Evolutionary conservation across 768 basidiomycete genomes (phyloP), one percentile per base, ranked within the genome.

Genomic region (Pilatotrama ljubarskyi): DNA sequence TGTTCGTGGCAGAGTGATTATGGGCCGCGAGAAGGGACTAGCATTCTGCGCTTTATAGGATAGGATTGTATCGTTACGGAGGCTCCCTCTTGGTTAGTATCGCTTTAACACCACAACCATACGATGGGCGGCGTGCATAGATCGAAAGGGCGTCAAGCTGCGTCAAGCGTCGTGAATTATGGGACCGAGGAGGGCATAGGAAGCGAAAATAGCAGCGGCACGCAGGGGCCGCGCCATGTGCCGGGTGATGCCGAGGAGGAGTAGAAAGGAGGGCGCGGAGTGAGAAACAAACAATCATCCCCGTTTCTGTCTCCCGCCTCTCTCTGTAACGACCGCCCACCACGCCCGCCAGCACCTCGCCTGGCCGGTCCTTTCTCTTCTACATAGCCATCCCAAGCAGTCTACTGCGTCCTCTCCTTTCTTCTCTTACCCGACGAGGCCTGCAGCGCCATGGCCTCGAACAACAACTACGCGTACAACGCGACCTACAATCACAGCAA

Each of bases 391-490:
- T 29, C 49, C 41, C 37, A 14, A 59, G 64, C 59, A 64, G 62
- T 51, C 54, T 37, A 25, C 59, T 66, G 62, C 64, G 46, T 59
- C 64, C 66, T 64, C 49, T 66, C 67, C 36, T 68, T 66, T 63
- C 55, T 56, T 53, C 58, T 37, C 57, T 51, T n/a, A 51, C 52
- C 60, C 61, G 55, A 18, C 55, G 51, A 40, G 60, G 58, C 57
- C 58, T 55, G 47, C 50, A 36, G 59, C 48, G 66, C 66, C 57
- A 79, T 79, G 81, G 74, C 78, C 52, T 53, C 75, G 59, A 76
- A 67, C 55, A 77, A 80, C 50, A 63, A 77, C 46, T 61, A 77
- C 48, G 18, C 77, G 43, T 72, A 70, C 47, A 62, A 64, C 55
- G 41, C 56, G 36, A 52, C 61, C 6, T 63, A 63, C 61, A 63